phyloP scores from a whole-genome alignment of 2,329 filamentous ascomycete species.

The Alternaria arborescens region DNA sequence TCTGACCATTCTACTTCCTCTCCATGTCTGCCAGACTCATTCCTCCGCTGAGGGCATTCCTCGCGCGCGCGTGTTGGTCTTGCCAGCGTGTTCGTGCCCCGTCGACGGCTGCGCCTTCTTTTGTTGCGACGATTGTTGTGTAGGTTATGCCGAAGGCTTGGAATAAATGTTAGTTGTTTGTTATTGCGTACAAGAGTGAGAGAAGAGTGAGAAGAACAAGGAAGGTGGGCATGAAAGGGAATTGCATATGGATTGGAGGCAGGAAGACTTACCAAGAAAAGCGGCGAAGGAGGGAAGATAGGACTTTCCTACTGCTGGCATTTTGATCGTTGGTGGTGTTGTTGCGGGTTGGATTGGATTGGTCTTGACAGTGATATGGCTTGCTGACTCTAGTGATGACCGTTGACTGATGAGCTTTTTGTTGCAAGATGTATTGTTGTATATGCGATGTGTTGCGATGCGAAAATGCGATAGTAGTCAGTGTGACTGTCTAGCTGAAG shows the following conservation, averaged over 20 bases:
- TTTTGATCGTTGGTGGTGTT: slow-evolving; percentile 20
- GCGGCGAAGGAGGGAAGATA: slow-evolving; percentile 43
- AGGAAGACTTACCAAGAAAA: slow-evolving; percentile 40
- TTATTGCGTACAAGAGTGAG: not conserved
- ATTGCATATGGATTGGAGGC: not conserved
- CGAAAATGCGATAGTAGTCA: not conserved
- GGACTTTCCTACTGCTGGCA: slow-evolving; percentile 44
- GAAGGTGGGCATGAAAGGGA: not conserved
- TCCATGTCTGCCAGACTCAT: slow-evolving; percentile 13
- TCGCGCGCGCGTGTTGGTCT: slow-evolving; percentile 36
- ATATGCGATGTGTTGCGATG: not conserved
- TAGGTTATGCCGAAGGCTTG: slow-evolving; percentile 43
- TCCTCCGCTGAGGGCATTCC: slow-evolving; percentile 25
- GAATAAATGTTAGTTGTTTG: slow-evolving; percentile 10
- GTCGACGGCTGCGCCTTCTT: slow-evolving; percentile 47
- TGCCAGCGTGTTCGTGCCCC: slow-evolving; percentile 46
- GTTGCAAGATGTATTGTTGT: not conserved
- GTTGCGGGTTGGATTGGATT: not conserved
- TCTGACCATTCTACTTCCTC: not conserved
- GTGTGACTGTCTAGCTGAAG: not conserved
- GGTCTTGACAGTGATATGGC: not conserved
- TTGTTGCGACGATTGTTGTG: slow-evolving; percentile 42
- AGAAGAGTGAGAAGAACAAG: not conserved
- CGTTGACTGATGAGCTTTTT: not conserved
- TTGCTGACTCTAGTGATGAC: not conserved